These are phyloP conservation scores for Suillus bovinus DNA, from an alignment of 768 basidiomycete genomes.

Conservation along the genomic window DNA sequence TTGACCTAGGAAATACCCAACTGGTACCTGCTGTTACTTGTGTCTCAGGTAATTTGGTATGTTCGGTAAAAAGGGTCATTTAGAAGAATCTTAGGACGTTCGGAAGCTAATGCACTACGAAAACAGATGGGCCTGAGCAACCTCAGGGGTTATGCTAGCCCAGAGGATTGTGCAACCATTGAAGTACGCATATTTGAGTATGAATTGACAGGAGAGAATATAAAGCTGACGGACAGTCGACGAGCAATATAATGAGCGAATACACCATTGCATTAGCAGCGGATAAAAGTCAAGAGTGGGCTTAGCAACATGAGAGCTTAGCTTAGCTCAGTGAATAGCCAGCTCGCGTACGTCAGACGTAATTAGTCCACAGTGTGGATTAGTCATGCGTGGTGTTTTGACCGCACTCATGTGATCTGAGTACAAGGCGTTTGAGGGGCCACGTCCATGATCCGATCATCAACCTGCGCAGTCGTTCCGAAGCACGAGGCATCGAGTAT, in stretches of 20 bases:
- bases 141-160: neutral
- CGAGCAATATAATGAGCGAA: neutral
- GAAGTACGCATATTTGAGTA: neutral
- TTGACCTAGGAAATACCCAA: neutral
- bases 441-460: neutral
- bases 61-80: neutral
- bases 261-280: neutral
- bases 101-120: neutral
- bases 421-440: neutral
- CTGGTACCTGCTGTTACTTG: neutral
- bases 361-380: neutral
- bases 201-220: neutral
- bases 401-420: neutral
- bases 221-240: neutral
- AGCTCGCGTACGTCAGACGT: too few relatives aligned
- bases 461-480: neutral
- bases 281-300: neutral
- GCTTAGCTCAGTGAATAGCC: too few relatives aligned
- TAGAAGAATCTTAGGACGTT: neutral
- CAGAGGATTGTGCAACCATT: neutral
- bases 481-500: neutral
- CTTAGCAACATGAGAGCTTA: too few relatives aligned
- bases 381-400: neutral
- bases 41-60: neutral
- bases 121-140: neutral